Percentiles rank a stretch among this genome's conserved stretches.
Evolutionary conservation across 2,329 filamentous ascomycete species (phyloP).

Genomic region (Tolypocladium sp.): DNA sequence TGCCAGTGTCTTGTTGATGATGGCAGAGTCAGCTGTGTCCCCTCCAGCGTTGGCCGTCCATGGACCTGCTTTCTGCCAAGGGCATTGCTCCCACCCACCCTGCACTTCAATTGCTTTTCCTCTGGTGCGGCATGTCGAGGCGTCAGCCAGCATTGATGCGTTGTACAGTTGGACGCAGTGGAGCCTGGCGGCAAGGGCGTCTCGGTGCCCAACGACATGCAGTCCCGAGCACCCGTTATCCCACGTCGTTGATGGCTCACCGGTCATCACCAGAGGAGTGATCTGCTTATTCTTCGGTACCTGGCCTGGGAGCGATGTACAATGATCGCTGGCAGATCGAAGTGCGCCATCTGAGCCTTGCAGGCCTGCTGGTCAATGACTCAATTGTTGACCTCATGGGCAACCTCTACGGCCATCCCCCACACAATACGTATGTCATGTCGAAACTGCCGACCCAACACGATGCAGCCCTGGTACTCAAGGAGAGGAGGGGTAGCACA

Average conservation of each 20-base stretch:
- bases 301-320: not conserved
- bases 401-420: not conserved
- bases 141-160: slow-evolving; percentile 21
- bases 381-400: not conserved
- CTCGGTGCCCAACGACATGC: slow-evolving; percentile 39
- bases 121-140: not conserved
- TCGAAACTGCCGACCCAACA: not conserved
- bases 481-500: not conserved
- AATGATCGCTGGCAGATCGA: not conserved
- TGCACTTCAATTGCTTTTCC: too few species aligned
- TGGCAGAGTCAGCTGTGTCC: not conserved
- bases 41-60: not conserved
- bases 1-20: not conserved
- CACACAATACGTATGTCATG: not conserved
- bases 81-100: not conserved
- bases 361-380: not conserved
- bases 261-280: not conserved
- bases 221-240: slow-evolving; percentile 4
- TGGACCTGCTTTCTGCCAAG: not conserved
- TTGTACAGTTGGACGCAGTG: slow-evolving; percentile 35
- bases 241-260: not conserved
- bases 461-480: not conserved
- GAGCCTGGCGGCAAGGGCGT: slow-evolving; percentile 33
- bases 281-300: not conserved
- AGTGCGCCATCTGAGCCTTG: not conserved